Percentiles rank a stretch among this genome's conserved stretches.
Conservation (phyloP, 2,329 filamentous ascomycete species). For the Nectriaceae sp. region DNA sequence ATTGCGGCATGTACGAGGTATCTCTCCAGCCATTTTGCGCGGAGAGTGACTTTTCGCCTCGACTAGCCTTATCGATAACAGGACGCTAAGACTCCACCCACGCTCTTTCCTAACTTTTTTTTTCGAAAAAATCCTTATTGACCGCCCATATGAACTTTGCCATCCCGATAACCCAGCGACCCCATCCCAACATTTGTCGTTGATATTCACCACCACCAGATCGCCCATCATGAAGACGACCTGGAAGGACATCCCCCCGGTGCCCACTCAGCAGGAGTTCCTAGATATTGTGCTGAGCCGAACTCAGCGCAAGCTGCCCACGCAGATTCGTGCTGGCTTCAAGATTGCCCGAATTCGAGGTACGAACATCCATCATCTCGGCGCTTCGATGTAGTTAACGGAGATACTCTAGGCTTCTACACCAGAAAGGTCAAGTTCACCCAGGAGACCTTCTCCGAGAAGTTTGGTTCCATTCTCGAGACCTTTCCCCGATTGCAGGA, state of each 20-base stretch:
- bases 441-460: constrained; percentile 94
- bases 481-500: constrained; percentile 91
- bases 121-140: constrained; percentile 34
- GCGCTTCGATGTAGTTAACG: constrained; percentile 3
- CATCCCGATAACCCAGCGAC: constrained; percentile 19
- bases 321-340: constrained; percentile 94
- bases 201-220: constrained; percentile 15
- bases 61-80: constrained; percentile 27
- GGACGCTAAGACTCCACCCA: constrained; percentile 23
- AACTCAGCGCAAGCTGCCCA: constrained; percentile 90
- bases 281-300: constrained; percentile 95
- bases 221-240: constrained; percentile 59
- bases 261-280: constrained; percentile 93
- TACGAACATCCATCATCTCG: constrained; percentile 25
- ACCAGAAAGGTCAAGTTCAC: constrained; percentile 98
- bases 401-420: constrained; percentile 69
- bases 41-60: constrained; percentile 15
- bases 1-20: constrained; percentile 5
- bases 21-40: neutral
- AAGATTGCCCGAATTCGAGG: constrained; percentile 87
- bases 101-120: too few species aligned
- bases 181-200: neutral
- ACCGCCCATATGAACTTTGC: constrained; percentile 31
- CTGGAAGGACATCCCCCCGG: constrained; percentile 80
- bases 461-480: constrained; percentile 86